Conservation (phyloP, 805 yeast genomes). For the Geotrichum ghanense region DNA sequence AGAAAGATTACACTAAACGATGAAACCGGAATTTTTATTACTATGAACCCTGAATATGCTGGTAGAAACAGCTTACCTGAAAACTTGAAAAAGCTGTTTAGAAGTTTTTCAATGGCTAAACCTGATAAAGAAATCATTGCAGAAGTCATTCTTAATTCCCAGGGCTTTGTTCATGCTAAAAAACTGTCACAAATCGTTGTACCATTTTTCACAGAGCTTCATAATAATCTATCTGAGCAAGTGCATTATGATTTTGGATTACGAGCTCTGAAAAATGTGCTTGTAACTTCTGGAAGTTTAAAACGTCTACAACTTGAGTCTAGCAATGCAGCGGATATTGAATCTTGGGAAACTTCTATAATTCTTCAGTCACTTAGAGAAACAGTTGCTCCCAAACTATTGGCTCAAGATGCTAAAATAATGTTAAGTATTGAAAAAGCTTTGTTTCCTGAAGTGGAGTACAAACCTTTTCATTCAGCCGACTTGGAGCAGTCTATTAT, state of each 20-base stretch:
- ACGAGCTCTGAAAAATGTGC: conserved; percentile 61
- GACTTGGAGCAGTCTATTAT: conserved; percentile 22
- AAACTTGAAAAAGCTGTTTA: conserved; percentile 66
- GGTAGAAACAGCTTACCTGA: conserved; percentile 82
- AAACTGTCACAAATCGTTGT: conserved; percentile 39
- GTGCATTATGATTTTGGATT: conserved; percentile 85
- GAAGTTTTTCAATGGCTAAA: conserved; percentile 58
- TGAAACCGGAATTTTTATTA: conserved; percentile 59
- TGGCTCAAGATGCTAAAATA: conserved; percentile 37
- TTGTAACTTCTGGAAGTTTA: conserved; percentile 46
- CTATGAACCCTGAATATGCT: conserved; percentile 82
- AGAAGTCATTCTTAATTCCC: conserved; percentile 58
- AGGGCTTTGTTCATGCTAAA: conserved; percentile 48
- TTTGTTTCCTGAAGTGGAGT: conserved; percentile 12
- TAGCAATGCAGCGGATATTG: neutral
- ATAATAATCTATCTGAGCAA: conserved; percentile 36
- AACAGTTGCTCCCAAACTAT: conserved; percentile 57
- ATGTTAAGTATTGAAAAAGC: conserved; percentile 23
- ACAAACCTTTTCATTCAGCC: conserved; percentile 17
- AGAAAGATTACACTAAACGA: conserved; percentile 12
- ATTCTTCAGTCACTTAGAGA: conserved; percentile 45
- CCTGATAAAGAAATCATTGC: conserved; percentile 66
- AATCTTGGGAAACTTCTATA: conserved; percentile 13
- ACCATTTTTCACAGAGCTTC: conserved; percentile 40
- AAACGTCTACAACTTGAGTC: conserved; percentile 18